Percentiles rank a stretch among this genome's conserved stretches.
Conservation (phyloP, 202 grass and related monocot species). For the Panicum virgatum region DNA sequence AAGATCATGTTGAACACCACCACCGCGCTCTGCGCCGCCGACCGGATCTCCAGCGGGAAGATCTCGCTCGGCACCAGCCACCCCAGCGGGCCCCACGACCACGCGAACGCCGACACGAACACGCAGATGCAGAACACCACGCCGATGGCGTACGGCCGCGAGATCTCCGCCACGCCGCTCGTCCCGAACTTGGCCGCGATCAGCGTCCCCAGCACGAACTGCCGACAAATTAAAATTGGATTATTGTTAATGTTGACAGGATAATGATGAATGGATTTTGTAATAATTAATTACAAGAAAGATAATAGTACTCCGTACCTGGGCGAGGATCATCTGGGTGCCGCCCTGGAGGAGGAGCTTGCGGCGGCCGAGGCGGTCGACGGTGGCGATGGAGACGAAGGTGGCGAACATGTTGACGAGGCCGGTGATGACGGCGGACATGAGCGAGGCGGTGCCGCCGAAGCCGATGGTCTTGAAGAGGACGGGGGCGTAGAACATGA, state of each 20-base stretch:
- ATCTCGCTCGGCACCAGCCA: conserved; percentile 87
- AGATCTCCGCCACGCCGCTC: conserved; percentile 42
- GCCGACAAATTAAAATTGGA: too few species aligned
- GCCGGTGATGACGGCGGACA: conserved; percentile 73
- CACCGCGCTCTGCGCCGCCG: conserved; percentile 67
- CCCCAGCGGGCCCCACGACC: conserved; percentile 68
- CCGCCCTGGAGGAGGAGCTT: conserved; percentile 59
- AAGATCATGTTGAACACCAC: conserved; percentile 73
- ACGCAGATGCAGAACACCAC: conserved; percentile 63
- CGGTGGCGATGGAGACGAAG: conserved; percentile 69
- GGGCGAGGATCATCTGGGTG: conserved; percentile 54
- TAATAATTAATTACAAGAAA: too few species aligned
- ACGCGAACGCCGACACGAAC: conserved; percentile 62
- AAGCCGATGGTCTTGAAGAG: conserved; percentile 87
- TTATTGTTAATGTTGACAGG: too few species aligned
- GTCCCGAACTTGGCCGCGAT: conserved; percentile 57
- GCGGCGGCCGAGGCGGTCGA: conserved; percentile 61
- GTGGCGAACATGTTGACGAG: conserved; percentile 67
- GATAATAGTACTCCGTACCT: conserved; percentile 42
- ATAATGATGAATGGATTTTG: too few species aligned
- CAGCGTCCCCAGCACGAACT: conserved; percentile 54
- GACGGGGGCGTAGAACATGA: conserved; percentile 80
- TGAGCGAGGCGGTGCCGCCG: conserved; percentile 60
- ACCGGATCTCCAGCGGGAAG: conserved; percentile 94
- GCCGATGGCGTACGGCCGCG: conserved; percentile 36